Base-by-base conservation (phyloP, 768 basidiomycete genomes). In the Rhodocollybia butyracea region DNA sequence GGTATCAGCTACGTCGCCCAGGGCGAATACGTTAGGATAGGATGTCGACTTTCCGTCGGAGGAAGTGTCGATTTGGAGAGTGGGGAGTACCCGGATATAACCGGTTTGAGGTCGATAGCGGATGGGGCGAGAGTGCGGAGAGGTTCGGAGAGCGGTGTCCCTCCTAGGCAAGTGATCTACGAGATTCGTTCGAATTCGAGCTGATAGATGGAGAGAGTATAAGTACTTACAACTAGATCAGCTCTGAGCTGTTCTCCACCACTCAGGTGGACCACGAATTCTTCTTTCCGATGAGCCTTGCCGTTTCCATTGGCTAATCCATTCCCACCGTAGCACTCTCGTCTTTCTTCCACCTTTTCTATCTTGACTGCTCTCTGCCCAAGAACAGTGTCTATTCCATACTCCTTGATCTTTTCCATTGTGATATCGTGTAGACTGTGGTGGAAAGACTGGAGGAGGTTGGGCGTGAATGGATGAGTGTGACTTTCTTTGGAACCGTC, bases 1-100 rank as follows among this genome's bases (percentile, higher is more conserved):
- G 8, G 75, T 75, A 56, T 78, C 75, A 1, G 77, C 78, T 3
- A 74, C 72, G 43, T 81, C 80, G 11, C 80, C 80, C 22, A 81
- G 63, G 0, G 76, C 76, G 57, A 79, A 81, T 0, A 81, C 59
- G 40, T 75, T 69, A 2, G 68, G 65, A 61, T 51, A 30, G 6
- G 39, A 6, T 5, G 39, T 40, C 21, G n/a, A 40, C 39, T 13
- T 17, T 10, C 15, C 6, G 15, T 5, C 56, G 17, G 7, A 19
- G 8, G 54, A 40, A 43, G 55, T 57, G 10, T 46, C 48, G 41
- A 60, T 41, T 24, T 60, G 59, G 6, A 60, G 47, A 21, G 59
- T 60, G 10, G 46, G 57, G 22, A 46, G 41, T n/a, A 58, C 59
- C 19, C 48, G 51, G 27, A 60, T 54, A 38, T 56, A 56, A 12